Evolutionary conservation across 495 filamentous ascomycete species (phyloP).

Genomic region (Trichoderma gamsii): DNA sequence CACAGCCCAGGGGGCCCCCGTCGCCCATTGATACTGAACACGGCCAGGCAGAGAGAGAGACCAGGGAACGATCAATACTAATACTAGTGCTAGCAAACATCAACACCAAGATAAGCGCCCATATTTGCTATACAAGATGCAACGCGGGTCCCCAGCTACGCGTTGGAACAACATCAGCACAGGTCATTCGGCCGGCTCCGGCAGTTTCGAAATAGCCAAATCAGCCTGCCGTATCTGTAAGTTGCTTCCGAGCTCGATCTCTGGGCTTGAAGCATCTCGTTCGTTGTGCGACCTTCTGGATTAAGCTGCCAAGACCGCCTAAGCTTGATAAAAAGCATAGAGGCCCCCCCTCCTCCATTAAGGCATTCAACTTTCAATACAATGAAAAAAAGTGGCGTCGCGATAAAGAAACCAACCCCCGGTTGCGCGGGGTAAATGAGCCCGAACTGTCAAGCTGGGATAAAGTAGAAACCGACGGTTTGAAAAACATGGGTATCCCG

Average conservation of each 20-base stretch:
- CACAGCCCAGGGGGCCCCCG: too few species aligned
- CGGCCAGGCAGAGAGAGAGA: too few species aligned
- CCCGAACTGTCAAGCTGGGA: neutral
- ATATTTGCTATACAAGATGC: neutral
- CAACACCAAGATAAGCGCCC: neutral
- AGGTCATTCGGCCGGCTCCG: conserved; percentile 5
- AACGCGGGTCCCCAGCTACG: neutral
- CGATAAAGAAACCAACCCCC: neutral
- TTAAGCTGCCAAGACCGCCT: conserved; percentile 10
- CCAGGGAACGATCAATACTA: too few species aligned
- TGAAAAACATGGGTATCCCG: too few species aligned
- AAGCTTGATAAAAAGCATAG: conserved; percentile 11
- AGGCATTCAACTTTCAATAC: neutral
- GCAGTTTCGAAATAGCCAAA: neutral
- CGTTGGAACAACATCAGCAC: neutral
- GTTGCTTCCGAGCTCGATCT: neutral
- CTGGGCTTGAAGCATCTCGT: neutral
- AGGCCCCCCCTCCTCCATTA: neutral
- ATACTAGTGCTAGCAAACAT: neutral
- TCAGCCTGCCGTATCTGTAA: conserved; percentile 10
- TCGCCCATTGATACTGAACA: too few species aligned
- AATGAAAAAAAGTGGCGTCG: neutral
- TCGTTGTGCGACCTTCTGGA: neutral
- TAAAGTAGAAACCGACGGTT: neutral
- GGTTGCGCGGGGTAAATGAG: neutral